Conservation (phyloP, 495 filamentous ascomycete species). For the Neurospora sp. region DNA sequence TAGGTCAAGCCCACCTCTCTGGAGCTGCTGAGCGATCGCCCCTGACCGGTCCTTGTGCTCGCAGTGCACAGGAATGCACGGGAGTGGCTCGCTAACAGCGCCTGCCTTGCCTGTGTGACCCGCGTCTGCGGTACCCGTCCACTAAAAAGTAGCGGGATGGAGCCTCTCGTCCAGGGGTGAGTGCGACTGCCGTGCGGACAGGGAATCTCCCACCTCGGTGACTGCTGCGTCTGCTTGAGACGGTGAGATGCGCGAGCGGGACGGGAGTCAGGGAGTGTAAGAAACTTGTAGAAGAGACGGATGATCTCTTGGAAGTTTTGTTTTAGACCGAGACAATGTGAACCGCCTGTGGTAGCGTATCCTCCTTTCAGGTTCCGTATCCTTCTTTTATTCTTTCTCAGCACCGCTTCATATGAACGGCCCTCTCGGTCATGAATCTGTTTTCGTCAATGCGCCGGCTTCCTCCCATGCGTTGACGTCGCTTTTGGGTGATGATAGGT, state of each 20-base stretch:
- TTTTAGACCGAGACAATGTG: not conserved
- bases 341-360: not conserved
- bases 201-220: not conserved
- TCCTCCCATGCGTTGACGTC: not conserved
- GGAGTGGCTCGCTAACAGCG: not conserved
- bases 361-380: not conserved
- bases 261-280: not conserved
- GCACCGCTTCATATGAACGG: not conserved
- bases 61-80: not conserved
- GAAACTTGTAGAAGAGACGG: not conserved
- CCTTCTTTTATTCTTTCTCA: not conserved
- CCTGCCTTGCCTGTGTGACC: not conserved
- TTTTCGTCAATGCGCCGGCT: not conserved
- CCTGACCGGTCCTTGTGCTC: not conserved
- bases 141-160: not conserved
- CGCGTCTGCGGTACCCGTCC: not conserved
- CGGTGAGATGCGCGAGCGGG: not conserved
- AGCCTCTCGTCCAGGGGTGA: not conserved
- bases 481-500: not conserved
- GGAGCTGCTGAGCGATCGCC: not conserved
- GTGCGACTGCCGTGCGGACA: not conserved
- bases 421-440: not conserved
- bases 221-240: not conserved
- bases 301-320: not conserved
- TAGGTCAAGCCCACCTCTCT: not conserved